Base-by-base conservation (phyloP, 805 yeast species). In the Pichia californica region DNA sequence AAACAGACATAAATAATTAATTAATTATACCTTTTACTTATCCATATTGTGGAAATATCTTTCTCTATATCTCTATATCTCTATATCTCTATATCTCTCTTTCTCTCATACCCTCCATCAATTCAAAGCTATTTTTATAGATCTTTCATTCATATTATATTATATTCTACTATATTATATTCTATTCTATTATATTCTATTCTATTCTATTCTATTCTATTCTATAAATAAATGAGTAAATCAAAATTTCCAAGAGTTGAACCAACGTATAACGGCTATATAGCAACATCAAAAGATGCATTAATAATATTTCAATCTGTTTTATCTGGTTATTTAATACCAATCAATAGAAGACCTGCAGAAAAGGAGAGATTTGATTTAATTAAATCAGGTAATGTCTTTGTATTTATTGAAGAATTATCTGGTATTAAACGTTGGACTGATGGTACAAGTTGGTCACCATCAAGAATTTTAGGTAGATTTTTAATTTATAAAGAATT, bases 401-500 rank as follows among this genome's bases (percentile, higher is more conserved):
- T 89, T 62, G 87, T 91, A 1, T 88, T 89, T 56, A 76, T 83
- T 38, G 96, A 89, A 61, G 87, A 83, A 52, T 68, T 74, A 11
- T 79, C 89, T 0, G 88, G 91, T 3, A 88, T 89, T 47, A 85
- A 84, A 58, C 71, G 98, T 46, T 89, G 98, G 98, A 89, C 98
- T 1, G 98, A 89, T 57, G 96, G 96, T n/a, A 76, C 86, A 13
- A 70, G 89, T 13, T 89, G 98, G 98, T 79, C 89, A 2, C 96
- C 97, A 0, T 83, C 94, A 2, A 70, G 97, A 38, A 88, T 89
- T 31, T 70, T 88, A 23, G 95, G 95, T 6, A 71, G 93, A 46
- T 89, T 89, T 54, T 67, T 89, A 28, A 81, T 89, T 10, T 89
- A 89, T 61, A 74, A 95, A 23, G 94, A 88, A 58, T 59, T 77